Conservation (phyloP, 1,284 basidiomycete genomes). For the Austropuccinia psidii region DNA sequence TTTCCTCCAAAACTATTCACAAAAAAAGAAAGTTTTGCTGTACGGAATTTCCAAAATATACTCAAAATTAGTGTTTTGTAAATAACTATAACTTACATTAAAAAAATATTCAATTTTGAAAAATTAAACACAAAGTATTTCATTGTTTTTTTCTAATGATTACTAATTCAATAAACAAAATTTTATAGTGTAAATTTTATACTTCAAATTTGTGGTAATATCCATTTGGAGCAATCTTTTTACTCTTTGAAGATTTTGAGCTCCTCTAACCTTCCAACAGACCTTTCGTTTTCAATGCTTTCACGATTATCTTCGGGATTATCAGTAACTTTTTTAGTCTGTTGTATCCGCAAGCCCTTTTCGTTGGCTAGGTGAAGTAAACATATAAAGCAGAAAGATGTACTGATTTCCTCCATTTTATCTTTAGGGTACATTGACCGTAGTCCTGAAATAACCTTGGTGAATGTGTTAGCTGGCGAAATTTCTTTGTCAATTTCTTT, state of each 20-base stretch:
- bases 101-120: no score
- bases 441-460: slow-evolving; percentile 72
- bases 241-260: slow-evolving; percentile 25
- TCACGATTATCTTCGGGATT: background rate
- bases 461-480: slow-evolving; percentile 72
- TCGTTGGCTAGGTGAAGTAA: slow-evolving; percentile 90
- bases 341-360: slow-evolving; percentile 58
- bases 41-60: no score
- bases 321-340: background rate
- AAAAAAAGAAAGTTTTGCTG: no score
- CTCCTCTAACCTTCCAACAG: slow-evolving; percentile 26
- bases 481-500: slow-evolving; percentile 36
- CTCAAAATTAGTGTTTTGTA: no score
- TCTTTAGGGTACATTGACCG: slow-evolving; percentile 76
- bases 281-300: slow-evolving; percentile 3
- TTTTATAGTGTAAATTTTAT: no score
- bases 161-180: no score
- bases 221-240: no score
- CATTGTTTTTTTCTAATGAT: no score
- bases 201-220: no score
- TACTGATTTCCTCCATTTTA: slow-evolving; percentile 96
- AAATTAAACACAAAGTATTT: no score
- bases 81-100: no score
- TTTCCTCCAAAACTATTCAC: no score
- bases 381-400: slow-evolving; percentile 99